Conservation (phyloP, 1,284 basidiomycete genomes). For the Cutaneotrichosporon arboriforme region DNA sequence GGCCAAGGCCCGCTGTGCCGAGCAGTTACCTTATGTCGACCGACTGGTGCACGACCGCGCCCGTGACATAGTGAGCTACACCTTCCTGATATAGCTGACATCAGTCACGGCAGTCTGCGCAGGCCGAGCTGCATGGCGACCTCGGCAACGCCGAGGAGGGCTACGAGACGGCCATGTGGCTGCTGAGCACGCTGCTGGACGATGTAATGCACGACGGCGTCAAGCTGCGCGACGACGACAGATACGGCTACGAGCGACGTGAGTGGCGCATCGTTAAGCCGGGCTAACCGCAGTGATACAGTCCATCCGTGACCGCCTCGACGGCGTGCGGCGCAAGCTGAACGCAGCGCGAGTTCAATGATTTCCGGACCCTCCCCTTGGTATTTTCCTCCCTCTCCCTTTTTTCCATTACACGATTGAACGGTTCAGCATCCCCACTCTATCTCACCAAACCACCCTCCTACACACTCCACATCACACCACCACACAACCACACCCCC, state of each 20-base stretch:
- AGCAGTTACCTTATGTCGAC: constrained; percentile 52
- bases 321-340: constrained; percentile 19
- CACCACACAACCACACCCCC: background rate
- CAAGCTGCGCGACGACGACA: constrained; percentile 77
- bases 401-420: too few relatives aligned
- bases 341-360: background rate
- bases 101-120: constrained; percentile 75
- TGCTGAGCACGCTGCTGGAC: constrained; percentile 84
- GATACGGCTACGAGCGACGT: constrained; percentile 74
- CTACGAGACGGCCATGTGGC: constrained; percentile 91
- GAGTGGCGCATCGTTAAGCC: constrained; percentile 32
- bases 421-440: too few relatives aligned
- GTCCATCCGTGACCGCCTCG: constrained; percentile 17
- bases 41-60: constrained; percentile 56
- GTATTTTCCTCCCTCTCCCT: too few relatives aligned
- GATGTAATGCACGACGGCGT: constrained; percentile 77
- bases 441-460: background rate
- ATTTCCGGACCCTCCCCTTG: too few relatives aligned
- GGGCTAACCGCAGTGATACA: constrained; percentile 10
- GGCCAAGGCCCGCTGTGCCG: constrained; percentile 51
- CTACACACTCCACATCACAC: background rate
- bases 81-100: background rate
- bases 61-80: constrained; percentile 45
- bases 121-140: constrained; percentile 82
- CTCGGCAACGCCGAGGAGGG: constrained; percentile 72